phyloP scores from a whole-genome alignment of 2,329 filamentous ascomycete species.

The Penicillium sp. region DNA sequence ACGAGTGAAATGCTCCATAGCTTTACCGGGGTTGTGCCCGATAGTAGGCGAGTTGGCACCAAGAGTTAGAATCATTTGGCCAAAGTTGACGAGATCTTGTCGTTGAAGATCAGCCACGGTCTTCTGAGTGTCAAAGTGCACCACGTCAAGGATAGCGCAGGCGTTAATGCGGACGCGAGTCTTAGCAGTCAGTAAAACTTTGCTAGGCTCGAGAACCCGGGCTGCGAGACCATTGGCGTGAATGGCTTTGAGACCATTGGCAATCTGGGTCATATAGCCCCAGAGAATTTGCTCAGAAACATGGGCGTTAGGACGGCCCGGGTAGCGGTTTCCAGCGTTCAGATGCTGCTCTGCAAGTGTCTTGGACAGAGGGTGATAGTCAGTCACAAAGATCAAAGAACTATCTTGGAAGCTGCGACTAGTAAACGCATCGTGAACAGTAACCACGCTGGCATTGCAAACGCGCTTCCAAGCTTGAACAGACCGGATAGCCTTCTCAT shows the following conservation, averaged over 20 bases:
- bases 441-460: slow-evolving; percentile 76
- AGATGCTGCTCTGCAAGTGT: slow-evolving; percentile 79
- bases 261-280: slow-evolving; percentile 89
- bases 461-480: slow-evolving; percentile 89
- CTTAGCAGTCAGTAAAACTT: slow-evolving; percentile 86
- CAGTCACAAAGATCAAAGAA: slow-evolving; percentile 88
- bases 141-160: slow-evolving; percentile 85
- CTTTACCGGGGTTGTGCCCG: slow-evolving; percentile 63
- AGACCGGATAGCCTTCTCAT: slow-evolving; percentile 81
- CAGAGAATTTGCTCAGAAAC: slow-evolving; percentile 76
- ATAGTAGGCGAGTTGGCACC: slow-evolving; percentile 65
- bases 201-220: slow-evolving; percentile 79
- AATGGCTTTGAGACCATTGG: slow-evolving; percentile 81
- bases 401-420: slow-evolving; percentile 90
- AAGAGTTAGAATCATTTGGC: slow-evolving; percentile 77
- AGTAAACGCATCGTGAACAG: slow-evolving; percentile 88
- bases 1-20: slow-evolving; percentile 73
- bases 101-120: slow-evolving; percentile 75
- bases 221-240: slow-evolving; percentile 80
- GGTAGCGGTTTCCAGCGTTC: slow-evolving; percentile 40
- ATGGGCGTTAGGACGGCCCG: slow-evolving; percentile 49
- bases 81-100: slow-evolving; percentile 82
- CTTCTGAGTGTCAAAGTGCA: slow-evolving; percentile 72
- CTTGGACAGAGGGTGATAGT: slow-evolving; percentile 88
- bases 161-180: slow-evolving; percentile 85